Base-by-base conservation (phyloP, 164 flowering plant genomes). In the Umbilicus rupestris region DNA sequence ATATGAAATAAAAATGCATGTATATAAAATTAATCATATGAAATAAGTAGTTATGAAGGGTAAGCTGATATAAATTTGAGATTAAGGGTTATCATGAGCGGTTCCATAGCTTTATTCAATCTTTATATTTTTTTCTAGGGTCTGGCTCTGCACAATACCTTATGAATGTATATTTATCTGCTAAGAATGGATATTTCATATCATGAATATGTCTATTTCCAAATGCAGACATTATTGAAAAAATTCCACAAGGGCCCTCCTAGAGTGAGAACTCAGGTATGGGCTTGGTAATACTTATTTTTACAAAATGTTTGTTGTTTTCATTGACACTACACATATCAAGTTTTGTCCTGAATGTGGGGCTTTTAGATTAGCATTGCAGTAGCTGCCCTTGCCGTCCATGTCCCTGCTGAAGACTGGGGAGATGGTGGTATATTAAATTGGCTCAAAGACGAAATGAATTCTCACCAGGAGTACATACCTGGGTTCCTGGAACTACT, bases 301-400 rank as follows among this genome's bases (percentile, higher is more conserved):
- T 28, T 26, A 24, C 45, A n/a, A 45, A 8, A 17, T 41, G 15
- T 47, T 24, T 66, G 24, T 30, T 60, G 24, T 20, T 17, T 63
- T 2, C n/a, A 65, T 9, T 35, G 33, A 20, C 64, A 14, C 58
- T 8, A 57, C 44, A 19, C 31, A 16, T 67, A 66, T 66, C 64
- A 19, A 58, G 31, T 39, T 17, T 58, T 70, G 62, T 66, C 68
- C 73, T 59, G 58, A 44, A 67, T 76, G 11, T 71, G 63, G 68
- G 62, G 55, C 39, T 72, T 65, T 82, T 79, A 95, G 99, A 90
- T 95, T 76, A 88, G 99, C 80, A 83, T 95, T 78, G 98, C 99
- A 37, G 88, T 95, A 62, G 99, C 99, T 57, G 96, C 99, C 26
- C 81, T 92, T 84, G 97, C 99, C 75, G 97, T 95, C 62, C 96